These are phyloP conservation scores for Ustilago curta DNA, from an alignment of 1,284 basidiomycete species.

Conservation along the genomic window DNA sequence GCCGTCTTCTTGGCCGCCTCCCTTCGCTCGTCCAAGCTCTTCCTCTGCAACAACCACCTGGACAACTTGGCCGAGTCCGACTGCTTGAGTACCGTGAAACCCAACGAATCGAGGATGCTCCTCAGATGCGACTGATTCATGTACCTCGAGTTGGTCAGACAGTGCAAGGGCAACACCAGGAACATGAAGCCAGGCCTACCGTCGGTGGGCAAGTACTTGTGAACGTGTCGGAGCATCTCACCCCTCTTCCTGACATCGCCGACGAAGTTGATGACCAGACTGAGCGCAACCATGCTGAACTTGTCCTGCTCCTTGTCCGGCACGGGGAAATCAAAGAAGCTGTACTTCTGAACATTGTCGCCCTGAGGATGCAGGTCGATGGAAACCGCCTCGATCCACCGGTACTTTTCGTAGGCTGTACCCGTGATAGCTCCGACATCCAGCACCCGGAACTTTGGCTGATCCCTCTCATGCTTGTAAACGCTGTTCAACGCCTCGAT, in stretches of 20 bases:
- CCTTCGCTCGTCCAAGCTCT: constrained; percentile 16
- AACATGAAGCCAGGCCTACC: constrained; percentile 65
- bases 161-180: constrained; percentile 70
- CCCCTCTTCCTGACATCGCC: constrained; percentile 69
- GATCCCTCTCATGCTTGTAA: constrained; percentile 36
- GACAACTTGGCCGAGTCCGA: constrained; percentile 69
- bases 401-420: constrained; percentile 68
- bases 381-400: constrained; percentile 67
- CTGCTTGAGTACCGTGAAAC: constrained; percentile 67
- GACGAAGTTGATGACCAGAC: constrained; percentile 71
- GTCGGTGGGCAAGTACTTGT: constrained; percentile 53
- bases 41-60: constrained; percentile 68
- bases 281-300: constrained; percentile 70
- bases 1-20: constrained; percentile 11
- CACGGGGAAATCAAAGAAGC: constrained; percentile 69
- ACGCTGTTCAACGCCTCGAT: constrained; percentile 51
- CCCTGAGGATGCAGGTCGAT: constrained; percentile 71
- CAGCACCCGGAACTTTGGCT: constrained; percentile 61
- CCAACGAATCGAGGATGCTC: constrained; percentile 64
- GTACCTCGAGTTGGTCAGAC: constrained; percentile 70
- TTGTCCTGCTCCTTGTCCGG: constrained; percentile 44
- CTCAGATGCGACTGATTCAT: constrained; percentile 67
- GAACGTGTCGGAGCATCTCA: constrained; percentile 63
- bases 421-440: constrained; percentile 71
- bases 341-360: constrained; percentile 65